Conservation (phyloP, 768 basidiomycete species). For the Leccinellum albellum region DNA sequence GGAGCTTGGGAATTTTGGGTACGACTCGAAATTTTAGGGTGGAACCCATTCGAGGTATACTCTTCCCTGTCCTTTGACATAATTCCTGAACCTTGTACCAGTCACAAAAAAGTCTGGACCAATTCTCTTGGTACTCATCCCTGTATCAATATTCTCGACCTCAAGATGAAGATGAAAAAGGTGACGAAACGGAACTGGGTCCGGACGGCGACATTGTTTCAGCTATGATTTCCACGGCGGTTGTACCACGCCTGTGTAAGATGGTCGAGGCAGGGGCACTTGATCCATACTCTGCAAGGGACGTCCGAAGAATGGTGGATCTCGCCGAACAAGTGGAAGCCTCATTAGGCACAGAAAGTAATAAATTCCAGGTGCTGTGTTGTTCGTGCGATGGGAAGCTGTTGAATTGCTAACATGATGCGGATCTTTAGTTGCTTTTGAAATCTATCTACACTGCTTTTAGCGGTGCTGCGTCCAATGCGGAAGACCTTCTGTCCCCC, state of each 20-base stretch:
- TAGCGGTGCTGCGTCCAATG: conserved; percentile 50
- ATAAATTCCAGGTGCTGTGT: conserved; percentile 57
- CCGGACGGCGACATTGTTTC: conserved; percentile 86
- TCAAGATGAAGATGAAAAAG: conserved; percentile 42
- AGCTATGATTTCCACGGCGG: conserved; percentile 80
- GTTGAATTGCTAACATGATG: conserved; percentile 8
- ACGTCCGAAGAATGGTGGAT: conserved; percentile 64
- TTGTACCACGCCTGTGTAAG: conserved; percentile 72
- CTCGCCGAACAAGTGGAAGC: conserved; percentile 78
- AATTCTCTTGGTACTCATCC: conserved; percentile 79
- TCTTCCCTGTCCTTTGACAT: not conserved
- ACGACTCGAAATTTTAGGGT: conserved; percentile 79
- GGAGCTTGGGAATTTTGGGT: conserved; percentile 95
- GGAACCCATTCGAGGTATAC: conserved; percentile 82
- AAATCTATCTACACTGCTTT: conserved; percentile 53
- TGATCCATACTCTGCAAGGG: conserved; percentile 71
- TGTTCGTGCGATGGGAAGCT: not conserved
- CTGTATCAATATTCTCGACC: conserved; percentile 68
- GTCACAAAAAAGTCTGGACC: conserved; percentile 63
- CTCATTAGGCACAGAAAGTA: conserved; percentile 58
- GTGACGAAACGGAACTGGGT: conserved; percentile 59
- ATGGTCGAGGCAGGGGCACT: conserved; percentile 76
- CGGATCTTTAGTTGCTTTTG: conserved; percentile 45
- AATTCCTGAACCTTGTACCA: conserved; percentile 7
- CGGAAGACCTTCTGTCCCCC: conserved; percentile 46